Evolutionary conservation across 2,329 filamentous ascomycete genomes (phyloP).

Genomic region (Colletotrichum scovillei): DNA sequence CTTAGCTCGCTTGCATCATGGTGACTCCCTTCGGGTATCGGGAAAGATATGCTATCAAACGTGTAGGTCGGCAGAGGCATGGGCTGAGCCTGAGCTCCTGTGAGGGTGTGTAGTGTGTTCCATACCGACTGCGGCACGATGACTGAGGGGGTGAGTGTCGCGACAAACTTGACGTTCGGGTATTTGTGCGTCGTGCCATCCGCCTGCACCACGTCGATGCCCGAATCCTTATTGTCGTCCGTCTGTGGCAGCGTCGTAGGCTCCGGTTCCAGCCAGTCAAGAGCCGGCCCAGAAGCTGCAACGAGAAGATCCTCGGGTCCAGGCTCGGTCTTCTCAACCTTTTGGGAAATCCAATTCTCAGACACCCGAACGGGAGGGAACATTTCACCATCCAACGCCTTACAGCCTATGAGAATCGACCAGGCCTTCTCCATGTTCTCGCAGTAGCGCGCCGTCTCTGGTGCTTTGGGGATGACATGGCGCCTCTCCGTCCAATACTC

Average conservation of each 20-base stretch:
- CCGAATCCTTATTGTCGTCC: slow-evolving; percentile 59
- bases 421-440: slow-evolving; percentile 65
- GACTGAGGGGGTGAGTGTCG: slow-evolving; percentile 79
- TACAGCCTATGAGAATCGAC: slow-evolving; percentile 76
- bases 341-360: slow-evolving; percentile 77
- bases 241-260: slow-evolving; percentile 67
- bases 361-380: slow-evolving; percentile 77
- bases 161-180: slow-evolving; percentile 80
- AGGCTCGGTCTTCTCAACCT: slow-evolving; percentile 68
- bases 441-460: slow-evolving; percentile 50
- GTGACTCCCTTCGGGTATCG: slow-evolving; percentile 58
- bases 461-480: slow-evolving; percentile 53
- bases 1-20: slow-evolving; percentile 70
- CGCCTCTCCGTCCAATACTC: slow-evolving; percentile 82
- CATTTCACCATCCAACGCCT: slow-evolving; percentile 53
- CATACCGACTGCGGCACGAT: slow-evolving; percentile 75
- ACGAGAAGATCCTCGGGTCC: slow-evolving; percentile 54
- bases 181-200: slow-evolving; percentile 61
- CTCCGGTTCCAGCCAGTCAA: slow-evolving; percentile 81
- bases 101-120: slow-evolving; percentile 69
- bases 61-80: slow-evolving; percentile 55
- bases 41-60: slow-evolving; percentile 70
- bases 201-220: slow-evolving; percentile 64
- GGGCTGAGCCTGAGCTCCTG: slow-evolving; percentile 57
- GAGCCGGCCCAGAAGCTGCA: slow-evolving; percentile 51